These are phyloP conservation scores for Pilaira anomala DNA, from an alignment of 192 early-diverging fungal species.

Conservation along the genomic window DNA sequence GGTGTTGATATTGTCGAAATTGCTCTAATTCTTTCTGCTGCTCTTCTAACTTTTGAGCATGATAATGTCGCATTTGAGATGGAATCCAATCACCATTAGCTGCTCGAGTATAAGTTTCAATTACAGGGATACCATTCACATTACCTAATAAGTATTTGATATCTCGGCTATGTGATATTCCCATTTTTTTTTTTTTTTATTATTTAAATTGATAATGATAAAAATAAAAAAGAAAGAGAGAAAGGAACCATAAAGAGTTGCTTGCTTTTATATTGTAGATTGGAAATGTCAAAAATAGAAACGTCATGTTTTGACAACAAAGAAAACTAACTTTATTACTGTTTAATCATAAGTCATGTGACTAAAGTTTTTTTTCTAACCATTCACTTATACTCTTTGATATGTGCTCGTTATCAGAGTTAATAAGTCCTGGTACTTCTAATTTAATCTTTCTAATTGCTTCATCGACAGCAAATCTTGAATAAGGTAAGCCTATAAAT, in stretches of 20 bases:
- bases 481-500: slow-evolving; percentile 24
- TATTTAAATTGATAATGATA: no score
- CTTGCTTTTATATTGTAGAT: no score
- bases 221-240: no score
- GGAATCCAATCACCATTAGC: neutral
- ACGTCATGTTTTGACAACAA: no score
- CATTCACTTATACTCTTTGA: slow-evolving; percentile 15
- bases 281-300: neutral
- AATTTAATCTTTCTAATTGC: slow-evolving; percentile 25
- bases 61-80: neutral
- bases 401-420: slow-evolving; percentile 20
- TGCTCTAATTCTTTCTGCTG: neutral
- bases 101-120: neutral
- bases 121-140: neutral
- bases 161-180: neutral
- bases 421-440: slow-evolving; percentile 27
- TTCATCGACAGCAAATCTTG: slow-evolving; percentile 3
- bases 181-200: neutral
- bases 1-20: neutral
- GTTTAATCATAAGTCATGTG: neutral
- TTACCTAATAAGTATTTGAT: neutral
- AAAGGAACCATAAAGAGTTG: neutral
- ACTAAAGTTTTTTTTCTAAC: slow-evolving; percentile 12
- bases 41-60: neutral
- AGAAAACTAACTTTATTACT: neutral